phyloP scores from a whole-genome alignment of 495 filamentous ascomycete genomes.

The Penicillium simplicissimum region DNA sequence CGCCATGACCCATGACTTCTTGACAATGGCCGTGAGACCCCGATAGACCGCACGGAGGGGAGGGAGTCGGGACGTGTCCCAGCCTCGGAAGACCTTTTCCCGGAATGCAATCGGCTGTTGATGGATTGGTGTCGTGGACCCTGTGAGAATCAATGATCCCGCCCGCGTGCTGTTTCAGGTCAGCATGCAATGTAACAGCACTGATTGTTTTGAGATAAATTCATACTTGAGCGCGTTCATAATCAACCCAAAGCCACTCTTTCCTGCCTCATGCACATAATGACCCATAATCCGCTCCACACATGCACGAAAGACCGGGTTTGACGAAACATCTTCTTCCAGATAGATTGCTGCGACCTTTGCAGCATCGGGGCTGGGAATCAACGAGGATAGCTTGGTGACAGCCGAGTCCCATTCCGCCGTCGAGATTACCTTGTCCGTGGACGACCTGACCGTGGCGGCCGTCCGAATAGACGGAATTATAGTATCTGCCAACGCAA shows the following conservation, averaged over 20 bases:
- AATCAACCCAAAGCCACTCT: conserved; percentile 51
- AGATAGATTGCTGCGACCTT: conserved; percentile 45
- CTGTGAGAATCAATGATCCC: conserved; percentile 67
- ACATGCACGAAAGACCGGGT: conserved; percentile 45
- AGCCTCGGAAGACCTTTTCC: conserved; percentile 59
- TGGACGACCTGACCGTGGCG: conserved; percentile 23
- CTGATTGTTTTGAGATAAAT: not conserved
- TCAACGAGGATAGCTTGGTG: conserved; percentile 27
- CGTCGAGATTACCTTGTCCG: conserved; percentile 37
- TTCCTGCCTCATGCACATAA: conserved; percentile 48
- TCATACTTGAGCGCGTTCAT: conserved; percentile 56
- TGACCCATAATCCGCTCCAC: conserved; percentile 46
- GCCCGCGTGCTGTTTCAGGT: conserved; percentile 57
- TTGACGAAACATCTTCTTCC: conserved; percentile 50
- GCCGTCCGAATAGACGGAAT: conserved; percentile 51
- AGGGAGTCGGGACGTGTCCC: conserved; percentile 58
- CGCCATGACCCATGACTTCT: conserved; percentile 58
- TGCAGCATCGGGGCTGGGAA: conserved; percentile 34
- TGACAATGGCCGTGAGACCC: conserved; percentile 54
- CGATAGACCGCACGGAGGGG: conserved; percentile 59
- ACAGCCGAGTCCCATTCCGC: conserved; percentile 38
- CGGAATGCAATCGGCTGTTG: conserved; percentile 61
- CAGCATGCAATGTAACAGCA: conserved; percentile 4
- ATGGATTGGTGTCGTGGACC: conserved; percentile 61
- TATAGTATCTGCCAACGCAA: conserved; percentile 56